Conservation (phyloP, 2,329 filamentous ascomycete species). For the Pseudopyrenochaeta lycopersici region DNA sequence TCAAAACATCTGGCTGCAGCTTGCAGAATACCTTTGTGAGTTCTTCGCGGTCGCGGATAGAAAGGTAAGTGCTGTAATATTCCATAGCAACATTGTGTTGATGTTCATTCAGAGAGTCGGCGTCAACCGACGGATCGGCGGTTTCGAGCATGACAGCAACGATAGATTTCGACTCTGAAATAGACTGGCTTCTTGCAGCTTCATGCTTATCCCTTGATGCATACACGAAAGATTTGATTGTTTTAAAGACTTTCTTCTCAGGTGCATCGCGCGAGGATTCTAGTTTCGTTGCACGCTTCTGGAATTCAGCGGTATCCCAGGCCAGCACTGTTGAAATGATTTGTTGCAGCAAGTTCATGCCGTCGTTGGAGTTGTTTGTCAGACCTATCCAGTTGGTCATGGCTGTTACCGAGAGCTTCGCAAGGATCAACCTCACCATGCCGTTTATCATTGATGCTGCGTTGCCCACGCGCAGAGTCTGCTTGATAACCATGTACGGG, state of each 20-base stretch:
- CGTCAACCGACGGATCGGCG: conserved; percentile 54
- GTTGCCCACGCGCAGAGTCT: conserved; percentile 79
- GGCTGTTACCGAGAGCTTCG: conserved; percentile 78
- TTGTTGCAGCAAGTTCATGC: conserved; percentile 81
- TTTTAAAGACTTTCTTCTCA: conserved; percentile 68
- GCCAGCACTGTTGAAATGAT: conserved; percentile 77
- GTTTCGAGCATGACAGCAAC: conserved; percentile 70
- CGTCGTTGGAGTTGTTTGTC: conserved; percentile 75
- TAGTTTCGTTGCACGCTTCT: conserved; percentile 70
- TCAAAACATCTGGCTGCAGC: conserved; percentile 76
- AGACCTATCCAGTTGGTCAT: conserved; percentile 83
- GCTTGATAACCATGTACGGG: conserved; percentile 75
- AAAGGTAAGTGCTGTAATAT: conserved; percentile 75
- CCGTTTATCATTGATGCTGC: conserved; percentile 83
- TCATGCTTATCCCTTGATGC: conserved; percentile 66
- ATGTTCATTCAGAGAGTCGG: conserved; percentile 61
- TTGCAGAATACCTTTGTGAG: conserved; percentile 74
- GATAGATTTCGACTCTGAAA: conserved; percentile 66
- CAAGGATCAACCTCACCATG: conserved; percentile 75
- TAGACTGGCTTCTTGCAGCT: conserved; percentile 65
- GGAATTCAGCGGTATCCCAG: conserved; percentile 77
- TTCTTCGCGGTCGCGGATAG: conserved; percentile 76
- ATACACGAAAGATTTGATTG: conserved; percentile 67
- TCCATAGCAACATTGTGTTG: conserved; percentile 73
- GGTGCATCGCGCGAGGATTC: conserved; percentile 69